Conservation (phyloP, 306 rosid species). For the Corylus heterophylla region DNA sequence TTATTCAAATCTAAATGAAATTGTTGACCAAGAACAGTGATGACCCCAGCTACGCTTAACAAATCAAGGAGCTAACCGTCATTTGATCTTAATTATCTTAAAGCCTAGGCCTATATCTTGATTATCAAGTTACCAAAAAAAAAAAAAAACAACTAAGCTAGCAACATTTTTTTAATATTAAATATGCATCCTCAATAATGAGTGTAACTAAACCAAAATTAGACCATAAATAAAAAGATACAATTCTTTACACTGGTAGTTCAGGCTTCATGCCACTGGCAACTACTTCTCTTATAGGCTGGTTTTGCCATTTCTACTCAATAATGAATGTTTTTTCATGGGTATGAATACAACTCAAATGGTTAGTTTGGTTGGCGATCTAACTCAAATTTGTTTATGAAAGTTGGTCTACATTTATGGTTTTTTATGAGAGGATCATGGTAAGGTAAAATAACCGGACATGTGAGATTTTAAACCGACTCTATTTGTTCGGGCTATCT, state of each 20-base stretch:
- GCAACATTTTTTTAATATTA: not conserved
- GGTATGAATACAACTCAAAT: not conserved
- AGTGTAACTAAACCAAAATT: not conserved
- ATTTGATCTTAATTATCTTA: not conserved
- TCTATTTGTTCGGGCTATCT: too few species aligned
- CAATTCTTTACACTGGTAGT: not conserved
- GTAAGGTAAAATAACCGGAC: too few species aligned
- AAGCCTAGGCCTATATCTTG: not conserved
- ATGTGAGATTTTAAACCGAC: too few species aligned
- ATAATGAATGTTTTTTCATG: not conserved
- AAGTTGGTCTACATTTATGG: not conserved
- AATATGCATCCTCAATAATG: not conserved
- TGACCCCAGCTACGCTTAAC: not conserved
- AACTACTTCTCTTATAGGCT: not conserved
- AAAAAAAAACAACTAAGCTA: not conserved
- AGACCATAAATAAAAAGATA: not conserved
- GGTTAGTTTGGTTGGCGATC: not conserved
- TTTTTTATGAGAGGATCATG: not conserved
- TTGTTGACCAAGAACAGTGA: not conserved
- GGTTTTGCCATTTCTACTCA: not conserved
- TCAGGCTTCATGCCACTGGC: not conserved
- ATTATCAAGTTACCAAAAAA: not conserved
- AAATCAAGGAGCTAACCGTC: not conserved
- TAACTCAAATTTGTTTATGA: not conserved
- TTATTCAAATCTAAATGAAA: not conserved